Evolutionary conservation across 148 eudicot genomes (phyloP).

Genomic region (Beta vulgaris): DNA sequence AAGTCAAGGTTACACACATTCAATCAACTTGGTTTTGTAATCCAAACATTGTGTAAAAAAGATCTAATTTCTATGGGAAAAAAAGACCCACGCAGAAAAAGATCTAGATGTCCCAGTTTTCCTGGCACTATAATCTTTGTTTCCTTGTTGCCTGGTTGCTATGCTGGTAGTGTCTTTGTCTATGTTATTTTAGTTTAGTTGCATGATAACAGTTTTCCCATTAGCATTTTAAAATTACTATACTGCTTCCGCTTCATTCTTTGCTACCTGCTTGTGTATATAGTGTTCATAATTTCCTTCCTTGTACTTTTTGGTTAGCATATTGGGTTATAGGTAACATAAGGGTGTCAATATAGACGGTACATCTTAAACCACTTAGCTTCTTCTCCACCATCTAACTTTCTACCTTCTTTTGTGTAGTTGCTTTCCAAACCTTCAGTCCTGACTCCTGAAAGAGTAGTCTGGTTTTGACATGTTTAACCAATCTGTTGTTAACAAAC

Average conservation of each 20-base stretch:
- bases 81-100: conserved; percentile 17
- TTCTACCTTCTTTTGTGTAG: not conserved
- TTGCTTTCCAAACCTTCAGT: no score
- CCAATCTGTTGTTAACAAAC: not conserved
- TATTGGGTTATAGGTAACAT: conserved; percentile 6
- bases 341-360: not conserved
- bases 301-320: conserved; percentile 7
- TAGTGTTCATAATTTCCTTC: not conserved
- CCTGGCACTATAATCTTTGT: conserved; percentile 10
- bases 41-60: no score
- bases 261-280: not conserved
- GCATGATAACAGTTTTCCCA: conserved; percentile 15
- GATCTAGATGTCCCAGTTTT: conserved; percentile 7
- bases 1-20: no score
- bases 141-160: conserved; percentile 17
- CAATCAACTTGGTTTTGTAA: no score
- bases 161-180: conserved; percentile 16
- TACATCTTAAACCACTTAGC: conserved; percentile 1
- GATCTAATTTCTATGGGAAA: no score
- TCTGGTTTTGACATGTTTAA: not conserved
- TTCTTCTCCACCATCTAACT: not conserved
- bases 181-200: conserved; percentile 6
- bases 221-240: conserved; percentile 5
- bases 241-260: no score
- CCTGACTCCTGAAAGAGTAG: no score